Base-by-base conservation (phyloP, 495 filamentous ascomycete species). In the Thozetella sp. region DNA sequence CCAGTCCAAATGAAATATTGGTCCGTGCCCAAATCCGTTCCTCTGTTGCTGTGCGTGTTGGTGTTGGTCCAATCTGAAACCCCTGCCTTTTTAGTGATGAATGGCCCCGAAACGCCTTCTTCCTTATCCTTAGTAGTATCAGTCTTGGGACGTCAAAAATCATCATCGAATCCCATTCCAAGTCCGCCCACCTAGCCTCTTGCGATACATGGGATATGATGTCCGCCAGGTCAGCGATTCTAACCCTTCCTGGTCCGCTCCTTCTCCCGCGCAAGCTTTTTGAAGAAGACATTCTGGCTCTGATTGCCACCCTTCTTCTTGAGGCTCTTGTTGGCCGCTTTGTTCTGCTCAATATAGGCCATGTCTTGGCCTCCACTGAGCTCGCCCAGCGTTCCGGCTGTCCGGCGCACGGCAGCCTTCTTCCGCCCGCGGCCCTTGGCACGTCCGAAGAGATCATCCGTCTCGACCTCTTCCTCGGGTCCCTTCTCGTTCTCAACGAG, bases 301-400 rank as follows among this genome's bases (percentile, higher is more conserved):
- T 83, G 79, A 45, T 90, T 83, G 37, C 84, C 80, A 54, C 83
- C 75, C 72, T 93, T 79, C 76, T 85, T 88, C 74, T 85, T 88
- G 67, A 96, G 90, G 52, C 64, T 75, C 74, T 79, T 79, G 59
- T 86, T 84, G 61, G 92, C 91, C 53, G 88, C 87, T 78, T 91
- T 93, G 68, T 93, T 84, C 68, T 96, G 78, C 75, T 99, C 96
- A 55, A 93, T 88, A 70, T 98, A 98, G 25, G 93, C 93, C 94
- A 98, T 97, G 65, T 95, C 92, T 70, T 96, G 90, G 0, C 93
- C 95, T 45, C 95, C 95, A 25, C 88, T 89, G 54, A 97, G 78
- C 57, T 94, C 93, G 53, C 88, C 88, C 52, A 99, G 81, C 43
- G 85, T 93, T 19, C 92, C 94, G 10, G 93, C 95, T 37, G 88